phyloP scores from a whole-genome alignment of 2,329 filamentous ascomycete species.

The Fragosphaeria purpurea region DNA sequence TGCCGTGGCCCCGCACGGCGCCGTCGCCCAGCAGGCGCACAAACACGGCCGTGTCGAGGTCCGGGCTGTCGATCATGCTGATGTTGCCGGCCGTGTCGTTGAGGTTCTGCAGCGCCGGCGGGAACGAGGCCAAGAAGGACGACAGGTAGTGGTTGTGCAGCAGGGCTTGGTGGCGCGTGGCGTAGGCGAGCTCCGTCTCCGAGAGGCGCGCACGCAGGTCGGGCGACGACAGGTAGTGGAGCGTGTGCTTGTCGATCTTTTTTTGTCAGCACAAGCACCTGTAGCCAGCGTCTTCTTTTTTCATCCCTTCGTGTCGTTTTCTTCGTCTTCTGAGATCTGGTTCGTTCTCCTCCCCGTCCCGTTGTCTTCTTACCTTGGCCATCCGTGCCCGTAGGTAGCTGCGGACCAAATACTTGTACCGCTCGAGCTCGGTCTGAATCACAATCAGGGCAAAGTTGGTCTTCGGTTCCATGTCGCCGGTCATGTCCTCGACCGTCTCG shows the following conservation, averaged over 20 bases:
- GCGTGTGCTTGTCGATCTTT: slow-evolving; percentile 65
- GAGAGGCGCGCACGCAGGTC: slow-evolving; percentile 56
- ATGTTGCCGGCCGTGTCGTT: slow-evolving; percentile 86
- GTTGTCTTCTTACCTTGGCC: slow-evolving; percentile 55
- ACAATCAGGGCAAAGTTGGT: slow-evolving; percentile 91
- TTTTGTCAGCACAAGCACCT: no score
- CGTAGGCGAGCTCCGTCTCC: slow-evolving; percentile 67
- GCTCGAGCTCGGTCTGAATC: slow-evolving; percentile 89
- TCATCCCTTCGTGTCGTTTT: neutral
- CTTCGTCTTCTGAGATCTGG: no score
- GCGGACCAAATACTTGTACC: slow-evolving; percentile 84
- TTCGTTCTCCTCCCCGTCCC: neutral
- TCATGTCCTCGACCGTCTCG: slow-evolving; percentile 44
- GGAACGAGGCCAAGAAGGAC: slow-evolving; percentile 78
- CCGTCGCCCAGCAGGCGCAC: slow-evolving; percentile 58
- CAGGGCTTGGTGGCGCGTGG: slow-evolving; percentile 74
- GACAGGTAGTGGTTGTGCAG: slow-evolving; percentile 75
- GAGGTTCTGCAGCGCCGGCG: slow-evolving; percentile 65
- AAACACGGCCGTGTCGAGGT: slow-evolving; percentile 76
- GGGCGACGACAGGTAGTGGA: slow-evolving; percentile 58
- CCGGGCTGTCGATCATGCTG: slow-evolving; percentile 85
- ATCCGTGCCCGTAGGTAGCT: slow-evolving; percentile 76
- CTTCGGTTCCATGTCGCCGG: slow-evolving; percentile 76
- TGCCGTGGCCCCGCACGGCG: slow-evolving; percentile 49
- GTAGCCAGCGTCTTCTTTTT: neutral